A percentile compares a stretch with the other conserved stretches of the same genome.
Conservation (phyloP, 257 asterid genomes). For the Solanum chmielewskii region DNA sequence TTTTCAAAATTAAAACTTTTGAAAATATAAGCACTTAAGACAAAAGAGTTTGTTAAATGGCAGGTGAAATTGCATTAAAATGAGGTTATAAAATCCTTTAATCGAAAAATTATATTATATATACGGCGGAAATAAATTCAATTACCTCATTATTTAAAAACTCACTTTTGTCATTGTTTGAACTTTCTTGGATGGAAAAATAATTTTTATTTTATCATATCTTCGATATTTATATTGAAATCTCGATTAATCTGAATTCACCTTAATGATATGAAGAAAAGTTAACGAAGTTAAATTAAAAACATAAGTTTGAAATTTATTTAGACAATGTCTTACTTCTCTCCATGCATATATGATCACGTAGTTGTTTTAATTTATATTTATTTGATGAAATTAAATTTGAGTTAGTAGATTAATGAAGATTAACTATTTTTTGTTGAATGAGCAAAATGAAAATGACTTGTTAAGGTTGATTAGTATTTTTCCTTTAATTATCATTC, state of each 20-base stretch:
- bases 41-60: conserved; percentile 15
- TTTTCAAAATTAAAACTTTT: not conserved
- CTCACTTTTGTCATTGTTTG: not conserved
- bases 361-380: not conserved
- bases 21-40: conserved; percentile 12
- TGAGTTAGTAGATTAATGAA: not conserved
- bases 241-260: not conserved
- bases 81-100: not conserved
- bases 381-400: not conserved
- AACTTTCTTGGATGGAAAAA: not conserved
- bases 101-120: not conserved
- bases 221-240: not conserved
- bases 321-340: not conserved
- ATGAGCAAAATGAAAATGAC: not conserved
- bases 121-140: not conserved
- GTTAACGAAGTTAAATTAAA: not conserved
- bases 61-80: conserved; percentile 7
- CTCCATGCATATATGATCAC: not conserved
- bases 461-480: not conserved
- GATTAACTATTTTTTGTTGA: not conserved
- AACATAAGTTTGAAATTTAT: not conserved
- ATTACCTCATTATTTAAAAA: not conserved
- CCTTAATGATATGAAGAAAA: not conserved
- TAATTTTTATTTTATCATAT: not conserved
- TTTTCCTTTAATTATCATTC: not conserved